Evolutionary conservation across 352 stramenopile species (phyloP).

Genomic region (Thraustochytrium sp.): DNA sequence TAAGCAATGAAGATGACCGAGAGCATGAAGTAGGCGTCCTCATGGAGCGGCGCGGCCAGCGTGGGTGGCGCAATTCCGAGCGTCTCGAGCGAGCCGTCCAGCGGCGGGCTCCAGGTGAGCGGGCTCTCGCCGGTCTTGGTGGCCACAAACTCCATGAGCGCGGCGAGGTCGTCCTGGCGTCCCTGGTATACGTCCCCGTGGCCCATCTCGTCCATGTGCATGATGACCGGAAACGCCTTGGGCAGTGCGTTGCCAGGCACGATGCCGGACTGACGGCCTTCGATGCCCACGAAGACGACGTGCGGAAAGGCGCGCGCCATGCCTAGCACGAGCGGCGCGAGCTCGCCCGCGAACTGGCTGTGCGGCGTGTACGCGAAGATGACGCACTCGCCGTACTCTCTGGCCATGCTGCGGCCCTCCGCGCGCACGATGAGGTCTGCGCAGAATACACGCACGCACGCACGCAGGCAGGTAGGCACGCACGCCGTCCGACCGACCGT

Average conservation of each 20-base stretch:
- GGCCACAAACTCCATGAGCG: not conserved
- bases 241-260: not conserved
- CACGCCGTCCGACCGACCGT: too few species aligned
- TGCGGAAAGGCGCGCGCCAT: constrained; percentile 19
- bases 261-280: not conserved
- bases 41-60: not conserved
- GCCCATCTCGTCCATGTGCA: not conserved
- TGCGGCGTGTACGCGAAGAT: not conserved
- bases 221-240: constrained; percentile 9
- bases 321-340: not conserved
- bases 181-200: not conserved
- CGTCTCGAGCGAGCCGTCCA: not conserved
- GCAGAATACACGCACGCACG: not conserved
- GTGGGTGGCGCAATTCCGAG: not conserved
- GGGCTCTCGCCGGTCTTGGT: not conserved
- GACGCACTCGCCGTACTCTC: not conserved
- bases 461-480: not conserved
- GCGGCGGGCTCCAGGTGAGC: not conserved
- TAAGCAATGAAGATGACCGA: not conserved
- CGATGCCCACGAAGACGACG: constrained; percentile 18
- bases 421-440: not conserved
- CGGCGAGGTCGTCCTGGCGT: not conserved
- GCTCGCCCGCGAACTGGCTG: not conserved
- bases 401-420: not conserved
- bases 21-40: not conserved